Evolutionary conservation across 2,329 filamentous ascomycete species (phyloP), one percentile per base, ranked within the genome.

Genomic region (Stachybotrys echinatus): DNA sequence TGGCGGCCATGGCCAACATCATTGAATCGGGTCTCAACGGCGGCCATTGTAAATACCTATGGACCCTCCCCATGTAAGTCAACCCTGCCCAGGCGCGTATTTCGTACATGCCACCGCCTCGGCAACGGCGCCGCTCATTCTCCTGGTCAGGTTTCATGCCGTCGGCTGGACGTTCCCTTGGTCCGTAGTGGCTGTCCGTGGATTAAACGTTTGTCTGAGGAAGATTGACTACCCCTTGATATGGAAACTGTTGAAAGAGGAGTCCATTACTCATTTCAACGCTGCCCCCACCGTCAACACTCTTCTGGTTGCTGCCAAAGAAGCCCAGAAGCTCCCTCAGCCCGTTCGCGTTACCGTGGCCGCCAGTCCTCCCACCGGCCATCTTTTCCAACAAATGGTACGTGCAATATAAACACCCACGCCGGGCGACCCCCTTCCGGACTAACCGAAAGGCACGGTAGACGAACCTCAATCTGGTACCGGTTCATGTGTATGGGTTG

Each of bases 201-300:
- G 92, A n/a, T 95, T 92, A 3, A 91, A 97, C 67, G 91, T 96
- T 65, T 96, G 92, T 61, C 75, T 99, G 18, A 82, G 94, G 53
- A 97, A 96, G 74, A 89, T 99, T 56, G 91, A 97, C 69, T 99
- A 99, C 64, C 83, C 89, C 0, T 76, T 92, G 51, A 95, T 99
- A 52, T 99, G 94, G 94, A 80, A 81, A 45, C 72, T 99, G 4
- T 73, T 99, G 31, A 95, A 91, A 62, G 81, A 90, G 48, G 89
- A 97, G 68, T 76, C 81, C 6, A 87, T 99, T 55, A 97, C 91
- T 1, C 94, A 99, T 68, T 97, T 95, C 73, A 95, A 92, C 63
- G 92, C 92, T 1, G 94, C 92, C 1, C 94, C 94, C 0, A 99
- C 94, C 0, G 94, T 99, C 48, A 97, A 97, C 66, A 99, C 92